Evolutionary conservation across 2,329 filamentous ascomycete species (phyloP), one percentile per base, ranked within the genome.

Genomic region (Paecilomyces dactylethromorphus): DNA sequence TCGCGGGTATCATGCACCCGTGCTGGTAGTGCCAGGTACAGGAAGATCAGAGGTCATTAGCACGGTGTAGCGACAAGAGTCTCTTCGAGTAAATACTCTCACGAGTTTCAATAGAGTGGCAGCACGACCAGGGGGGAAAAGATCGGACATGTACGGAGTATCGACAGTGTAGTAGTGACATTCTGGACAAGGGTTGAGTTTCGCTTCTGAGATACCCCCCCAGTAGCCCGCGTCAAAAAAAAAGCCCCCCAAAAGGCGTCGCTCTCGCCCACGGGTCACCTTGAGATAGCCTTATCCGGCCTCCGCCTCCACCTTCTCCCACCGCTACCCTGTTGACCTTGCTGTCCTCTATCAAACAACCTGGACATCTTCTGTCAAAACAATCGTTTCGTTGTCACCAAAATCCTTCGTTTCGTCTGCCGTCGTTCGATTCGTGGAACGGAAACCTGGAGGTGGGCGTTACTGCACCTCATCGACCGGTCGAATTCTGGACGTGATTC

Each of bases 231-330:
- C 35, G 35, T 39, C 35, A 13, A 39, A 45, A 45, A 45, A 45
- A 45, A 45, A 26, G 50, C 21, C 26, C 50, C 50, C 50, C 50
- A 29, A 52, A 53, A 29, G 31, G 53, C 22, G 22, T 32, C 35
- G 32, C 24, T 24, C 32, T 35, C 31, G 31, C 15, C 32, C 54
- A 55, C 32, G 53, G 54, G 54, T 39, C 29, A 39, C 11, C 35
- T 39, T 39, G 21, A 55, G 54, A 55, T 55, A 55, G 64, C 64
- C 63, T 66, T 62, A 64, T 63, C 62, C 64, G 61, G 54, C 35
- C 12, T 55, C 54, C 54, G 54, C 54, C 54, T 55, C 54, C 54
- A 55, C 54, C 53, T 55, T 35, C 53, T 39, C 53, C 55, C 54
- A 60, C 56, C 57, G 56, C 60, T 58, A 35, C 49, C 53, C 50